Conservation (phyloP, 2,329 filamentous ascomycete species). For the Trichoderma semiorbis region DNA sequence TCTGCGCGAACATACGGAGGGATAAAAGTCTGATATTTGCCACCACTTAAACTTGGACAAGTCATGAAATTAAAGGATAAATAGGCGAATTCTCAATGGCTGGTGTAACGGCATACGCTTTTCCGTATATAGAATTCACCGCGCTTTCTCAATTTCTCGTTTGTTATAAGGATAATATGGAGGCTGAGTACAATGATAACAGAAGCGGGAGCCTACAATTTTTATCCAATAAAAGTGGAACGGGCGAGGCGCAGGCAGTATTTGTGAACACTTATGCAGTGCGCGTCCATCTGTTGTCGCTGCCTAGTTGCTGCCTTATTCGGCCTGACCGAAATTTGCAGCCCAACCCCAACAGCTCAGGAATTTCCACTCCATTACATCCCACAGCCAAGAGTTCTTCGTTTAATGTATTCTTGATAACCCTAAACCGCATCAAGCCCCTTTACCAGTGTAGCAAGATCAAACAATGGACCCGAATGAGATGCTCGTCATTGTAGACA, state of each 20-base stretch:
- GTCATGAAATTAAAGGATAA: not conserved
- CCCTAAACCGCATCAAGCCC: not conserved
- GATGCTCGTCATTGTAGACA: not conserved
- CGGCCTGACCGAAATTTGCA: not conserved
- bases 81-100: not conserved
- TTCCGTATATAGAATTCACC: not conserved
- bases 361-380: not conserved
- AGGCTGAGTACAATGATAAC: not conserved
- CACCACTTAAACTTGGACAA: not conserved
- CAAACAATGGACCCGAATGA: not conserved
- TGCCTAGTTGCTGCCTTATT: not conserved
- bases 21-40: not conserved
- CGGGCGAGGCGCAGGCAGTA: not conserved
- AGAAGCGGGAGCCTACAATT: not conserved
- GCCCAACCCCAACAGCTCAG: not conserved
- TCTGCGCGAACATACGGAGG: not conserved
- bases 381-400: not conserved
- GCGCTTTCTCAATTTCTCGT: not conserved
- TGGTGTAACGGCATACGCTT: not conserved
- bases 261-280: not conserved
- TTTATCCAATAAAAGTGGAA: not conserved
- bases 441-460: no score
- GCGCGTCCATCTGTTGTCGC: not conserved
- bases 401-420: not conserved
- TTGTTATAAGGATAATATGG: not conserved